Conservation (phyloP, 371 early-diverging fungal genomes). For the Thermomucor indicae-seudaticae region DNA sequence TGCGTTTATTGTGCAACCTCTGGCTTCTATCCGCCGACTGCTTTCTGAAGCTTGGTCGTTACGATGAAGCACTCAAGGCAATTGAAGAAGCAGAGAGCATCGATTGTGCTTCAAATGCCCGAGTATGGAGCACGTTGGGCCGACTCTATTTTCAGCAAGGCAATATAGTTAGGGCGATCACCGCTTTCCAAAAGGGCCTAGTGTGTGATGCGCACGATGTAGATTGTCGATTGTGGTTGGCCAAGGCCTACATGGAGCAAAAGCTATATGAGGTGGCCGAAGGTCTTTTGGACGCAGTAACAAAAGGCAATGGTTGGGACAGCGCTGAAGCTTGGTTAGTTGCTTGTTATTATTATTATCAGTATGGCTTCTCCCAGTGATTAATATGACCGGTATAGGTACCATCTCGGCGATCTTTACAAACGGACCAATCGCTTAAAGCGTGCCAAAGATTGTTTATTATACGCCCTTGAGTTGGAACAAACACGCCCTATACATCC, state of each 20-base stretch:
- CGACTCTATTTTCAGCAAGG: slow-evolving; percentile 38
- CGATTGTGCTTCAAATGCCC: slow-evolving; percentile 48
- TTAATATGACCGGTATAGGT: no score
- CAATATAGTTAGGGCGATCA: slow-evolving; percentile 29
- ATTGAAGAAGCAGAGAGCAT: slow-evolving; percentile 64
- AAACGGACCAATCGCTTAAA: slow-evolving; percentile 49
- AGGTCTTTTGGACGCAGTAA: slow-evolving; percentile 47
- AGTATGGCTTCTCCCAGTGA: slow-evolving; percentile 24
- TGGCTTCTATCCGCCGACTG: slow-evolving; percentile 65
- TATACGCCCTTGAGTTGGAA: slow-evolving; percentile 74
- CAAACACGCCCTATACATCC: slow-evolving; percentile 59
- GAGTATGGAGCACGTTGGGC: slow-evolving; percentile 61
- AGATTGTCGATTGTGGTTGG: slow-evolving; percentile 42
- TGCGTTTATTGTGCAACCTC: slow-evolving; percentile 31
- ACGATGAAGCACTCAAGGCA: slow-evolving; percentile 63
- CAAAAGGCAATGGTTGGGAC: slow-evolving; percentile 59
- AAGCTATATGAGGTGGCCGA: slow-evolving; percentile 52
- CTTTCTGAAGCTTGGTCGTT: slow-evolving; percentile 50
- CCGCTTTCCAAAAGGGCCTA: slow-evolving; percentile 53
- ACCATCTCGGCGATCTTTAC: slow-evolving; percentile 52
- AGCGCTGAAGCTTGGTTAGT: slow-evolving; percentile 63
- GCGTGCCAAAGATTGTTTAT: slow-evolving; percentile 63
- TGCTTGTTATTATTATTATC: background rate
- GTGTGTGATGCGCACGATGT: slow-evolving; percentile 47
- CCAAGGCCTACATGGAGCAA: slow-evolving; percentile 37